Conservation (phyloP, 306 rosid species). For the Spatholobus suberectus region DNA sequence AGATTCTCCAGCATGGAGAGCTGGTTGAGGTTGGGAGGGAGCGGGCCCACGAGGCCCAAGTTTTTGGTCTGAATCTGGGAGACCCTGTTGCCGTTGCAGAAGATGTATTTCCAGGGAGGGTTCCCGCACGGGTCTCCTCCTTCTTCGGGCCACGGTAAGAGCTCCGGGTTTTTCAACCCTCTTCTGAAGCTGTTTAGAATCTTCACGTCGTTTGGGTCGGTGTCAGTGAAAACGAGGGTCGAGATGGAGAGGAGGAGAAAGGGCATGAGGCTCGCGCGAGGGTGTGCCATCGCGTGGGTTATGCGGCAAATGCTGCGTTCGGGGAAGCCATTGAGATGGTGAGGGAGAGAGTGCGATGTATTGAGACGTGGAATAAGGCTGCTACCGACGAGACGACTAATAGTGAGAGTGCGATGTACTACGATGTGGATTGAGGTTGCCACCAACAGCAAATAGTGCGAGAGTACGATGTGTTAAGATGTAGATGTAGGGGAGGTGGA, state of each 20-base stretch:
- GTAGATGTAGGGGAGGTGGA: no score
- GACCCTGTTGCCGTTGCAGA: slow-evolving; percentile 61
- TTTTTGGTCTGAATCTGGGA: slow-evolving; percentile 78
- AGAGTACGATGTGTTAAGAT: no score
- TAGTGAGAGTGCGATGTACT: neutral
- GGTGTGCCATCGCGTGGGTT: no score
- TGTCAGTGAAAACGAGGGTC: slow-evolving; percentile 26
- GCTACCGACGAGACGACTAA: no score
- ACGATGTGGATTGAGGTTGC: neutral
- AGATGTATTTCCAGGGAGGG: slow-evolving; percentile 60
- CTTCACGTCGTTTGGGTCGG: slow-evolving; percentile 68
- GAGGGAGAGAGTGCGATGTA: no score
- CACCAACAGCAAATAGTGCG: neutral
- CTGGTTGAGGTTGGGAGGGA: slow-evolving; percentile 68
- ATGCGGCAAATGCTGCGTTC: no score
- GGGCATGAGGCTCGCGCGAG: neutral
- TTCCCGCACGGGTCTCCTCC: slow-evolving; percentile 75
- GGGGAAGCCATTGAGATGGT: no score
- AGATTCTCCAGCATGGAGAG: slow-evolving; percentile 66
- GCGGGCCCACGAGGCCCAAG: slow-evolving; percentile 61
- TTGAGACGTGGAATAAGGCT: no score
- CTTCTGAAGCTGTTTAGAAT: slow-evolving; percentile 59
- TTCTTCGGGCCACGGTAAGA: slow-evolving; percentile 71
- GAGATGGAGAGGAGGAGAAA: slow-evolving; percentile 36
- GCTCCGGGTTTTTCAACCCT: slow-evolving; percentile 67